Evolutionary conservation across 2,329 filamentous ascomycete species (phyloP).

Genomic region (Xylariaceae sp.): DNA sequence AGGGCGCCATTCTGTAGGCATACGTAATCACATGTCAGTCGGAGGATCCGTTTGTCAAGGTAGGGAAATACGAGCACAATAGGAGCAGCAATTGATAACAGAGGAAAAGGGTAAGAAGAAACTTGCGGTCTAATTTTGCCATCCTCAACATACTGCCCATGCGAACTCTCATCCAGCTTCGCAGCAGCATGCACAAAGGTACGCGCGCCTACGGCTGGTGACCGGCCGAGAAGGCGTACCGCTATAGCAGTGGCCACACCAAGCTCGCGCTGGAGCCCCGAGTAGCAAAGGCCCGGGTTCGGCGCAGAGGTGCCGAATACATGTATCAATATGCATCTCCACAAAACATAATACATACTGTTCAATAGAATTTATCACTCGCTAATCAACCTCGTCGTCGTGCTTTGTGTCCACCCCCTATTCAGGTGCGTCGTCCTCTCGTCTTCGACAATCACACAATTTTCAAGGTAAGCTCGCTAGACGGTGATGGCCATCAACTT

Average conservation of each 20-base stretch:
- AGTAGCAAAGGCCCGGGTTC: conserved; percentile 28
- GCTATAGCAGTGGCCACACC: background rate
- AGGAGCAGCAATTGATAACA: background rate
- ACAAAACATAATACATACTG: too few relatives aligned
- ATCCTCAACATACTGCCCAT: conserved; percentile 29
- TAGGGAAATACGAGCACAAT: background rate
- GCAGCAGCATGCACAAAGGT: conserved; percentile 22
- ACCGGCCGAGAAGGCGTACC: conserved; percentile 14
- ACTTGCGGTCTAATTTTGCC: conserved; percentile 26
- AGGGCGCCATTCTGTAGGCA: conserved; percentile 24
- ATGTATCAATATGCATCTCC: too few relatives aligned
- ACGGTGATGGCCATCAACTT: too few relatives aligned
- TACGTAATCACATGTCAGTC: background rate
- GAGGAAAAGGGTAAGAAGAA: background rate
- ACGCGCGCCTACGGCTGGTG: conserved; percentile 15
- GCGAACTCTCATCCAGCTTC: conserved; percentile 9
- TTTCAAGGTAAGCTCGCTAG: too few relatives aligned
- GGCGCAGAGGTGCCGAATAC: too few relatives aligned
- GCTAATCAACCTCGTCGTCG: too few relatives aligned
- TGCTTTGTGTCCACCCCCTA: too few relatives aligned
- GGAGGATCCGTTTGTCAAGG: too few relatives aligned
- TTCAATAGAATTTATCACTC: too few relatives aligned
- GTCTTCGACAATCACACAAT: too few relatives aligned
- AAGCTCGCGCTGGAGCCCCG: conserved; percentile 14
- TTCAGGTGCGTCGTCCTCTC: too few relatives aligned